Evolutionary conservation across 768 basidiomycete species (phyloP).

Genomic region (Russula earlei): DNA sequence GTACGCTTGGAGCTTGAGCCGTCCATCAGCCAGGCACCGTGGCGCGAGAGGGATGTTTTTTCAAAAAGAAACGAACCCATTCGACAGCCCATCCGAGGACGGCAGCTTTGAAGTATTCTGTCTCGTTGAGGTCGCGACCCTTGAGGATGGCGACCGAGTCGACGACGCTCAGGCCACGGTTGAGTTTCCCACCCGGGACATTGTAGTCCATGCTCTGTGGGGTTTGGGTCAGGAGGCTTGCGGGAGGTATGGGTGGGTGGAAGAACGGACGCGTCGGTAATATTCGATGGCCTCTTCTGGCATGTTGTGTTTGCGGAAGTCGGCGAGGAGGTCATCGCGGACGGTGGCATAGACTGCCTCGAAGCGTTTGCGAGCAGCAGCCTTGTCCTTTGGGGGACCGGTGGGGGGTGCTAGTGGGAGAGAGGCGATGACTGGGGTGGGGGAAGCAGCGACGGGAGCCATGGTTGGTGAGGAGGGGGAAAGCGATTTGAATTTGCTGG

Average conservation of each 20-base stretch:
- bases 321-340: slow-evolving; percentile 65
- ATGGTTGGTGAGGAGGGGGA: background rate
- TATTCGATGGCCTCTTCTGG: slow-evolving; percentile 77
- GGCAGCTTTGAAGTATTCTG: slow-evolving; percentile 84
- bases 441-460: slow-evolving; percentile 13
- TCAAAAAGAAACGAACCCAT: slow-evolving; percentile 54
- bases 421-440: background rate
- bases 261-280: slow-evolving; percentile 60
- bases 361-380: slow-evolving; percentile 47
- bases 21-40: too few relatives aligned
- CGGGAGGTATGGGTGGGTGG: background rate
- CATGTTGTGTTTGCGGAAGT: slow-evolving; percentile 64
- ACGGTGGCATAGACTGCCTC: slow-evolving; percentile 62
- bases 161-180: slow-evolving; percentile 92
- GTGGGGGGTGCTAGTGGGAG: background rate
- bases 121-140: slow-evolving; percentile 56
- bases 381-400: slow-evolving; percentile 3
- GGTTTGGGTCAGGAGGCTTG: slow-evolving; percentile 1
- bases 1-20: slow-evolving; percentile 80
- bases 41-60: too few relatives aligned
- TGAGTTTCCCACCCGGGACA: slow-evolving; percentile 93
- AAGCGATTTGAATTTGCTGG: background rate
- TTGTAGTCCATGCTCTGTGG: slow-evolving; percentile 81
- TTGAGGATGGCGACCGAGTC: slow-evolving; percentile 87
- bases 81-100: slow-evolving; percentile 95